Conservation (phyloP, 129 eudicot genomes). For the Apium graveolens region DNA sequence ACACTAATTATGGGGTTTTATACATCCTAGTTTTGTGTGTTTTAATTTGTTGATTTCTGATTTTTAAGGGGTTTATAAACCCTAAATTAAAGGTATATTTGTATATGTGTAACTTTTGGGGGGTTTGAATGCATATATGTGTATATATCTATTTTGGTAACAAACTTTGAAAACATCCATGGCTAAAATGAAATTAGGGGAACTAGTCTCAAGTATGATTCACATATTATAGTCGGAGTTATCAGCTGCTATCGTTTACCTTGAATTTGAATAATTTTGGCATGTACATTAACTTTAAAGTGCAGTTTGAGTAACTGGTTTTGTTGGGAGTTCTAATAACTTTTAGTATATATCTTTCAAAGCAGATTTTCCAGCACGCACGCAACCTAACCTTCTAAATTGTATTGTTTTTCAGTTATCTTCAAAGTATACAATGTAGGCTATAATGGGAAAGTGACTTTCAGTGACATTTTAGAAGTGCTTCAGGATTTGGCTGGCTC, state of each 20-base stretch:
- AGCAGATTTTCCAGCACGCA: neutral
- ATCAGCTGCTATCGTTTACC: too few species aligned
- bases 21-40: too few species aligned
- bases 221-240: neutral
- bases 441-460: slow-evolving; percentile 71
- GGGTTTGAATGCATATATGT: too few species aligned
- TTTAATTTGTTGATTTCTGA: too few species aligned
- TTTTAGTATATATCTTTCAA: neutral
- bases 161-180: neutral
- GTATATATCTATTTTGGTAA: neutral
- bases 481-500: slow-evolving; percentile 77
- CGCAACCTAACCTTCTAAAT: neutral
- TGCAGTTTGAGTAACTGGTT: neutral
- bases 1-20: too few species aligned
- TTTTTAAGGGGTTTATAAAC: too few species aligned
- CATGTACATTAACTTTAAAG: too few species aligned
- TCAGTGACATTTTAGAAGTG: slow-evolving; percentile 59
- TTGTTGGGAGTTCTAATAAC: neutral
- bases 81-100: too few species aligned
- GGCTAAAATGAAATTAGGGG: neutral
- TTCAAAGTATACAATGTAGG: slow-evolving; percentile 80
- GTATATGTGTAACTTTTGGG: too few species aligned
- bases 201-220: neutral
- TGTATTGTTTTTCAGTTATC: slow-evolving; percentile 41
- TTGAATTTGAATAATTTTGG: too few species aligned